phyloP scores from a whole-genome alignment of 2,329 filamentous ascomycete genomes.

The Ophiostoma fasciatum region DNA sequence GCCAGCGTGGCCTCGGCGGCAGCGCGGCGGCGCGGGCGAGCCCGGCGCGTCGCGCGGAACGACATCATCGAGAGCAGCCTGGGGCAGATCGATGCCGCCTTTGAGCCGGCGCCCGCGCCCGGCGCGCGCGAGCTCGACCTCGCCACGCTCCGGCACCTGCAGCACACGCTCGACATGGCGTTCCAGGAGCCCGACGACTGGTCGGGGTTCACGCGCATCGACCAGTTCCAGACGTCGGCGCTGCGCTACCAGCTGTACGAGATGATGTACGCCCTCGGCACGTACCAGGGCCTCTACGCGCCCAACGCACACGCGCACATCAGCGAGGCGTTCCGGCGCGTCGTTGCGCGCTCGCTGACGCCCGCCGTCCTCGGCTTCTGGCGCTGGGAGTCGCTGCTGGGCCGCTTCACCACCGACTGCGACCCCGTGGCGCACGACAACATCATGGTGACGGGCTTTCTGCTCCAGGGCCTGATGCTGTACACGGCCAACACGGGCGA shows the following conservation, averaged over 20 bases:
- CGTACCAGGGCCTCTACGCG: neutral
- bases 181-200: neutral
- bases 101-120: neutral
- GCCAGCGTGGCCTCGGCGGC: neutral
- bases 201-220: neutral
- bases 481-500: neutral
- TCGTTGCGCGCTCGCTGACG: neutral
- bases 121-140: neutral
- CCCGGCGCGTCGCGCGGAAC: too few species aligned
- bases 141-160: neutral
- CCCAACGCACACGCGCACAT: neutral
- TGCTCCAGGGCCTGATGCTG: neutral
- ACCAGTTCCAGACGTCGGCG: conserved; percentile 1
- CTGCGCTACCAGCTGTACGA: conserved; percentile 1
- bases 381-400: neutral
- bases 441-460: conserved; percentile 1
- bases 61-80: too few species aligned
- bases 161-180: neutral
- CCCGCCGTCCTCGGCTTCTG: neutral
- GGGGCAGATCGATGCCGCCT: too few species aligned
- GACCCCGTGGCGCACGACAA: neutral
- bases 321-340: neutral
- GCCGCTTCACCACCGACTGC: conserved; percentile 1
- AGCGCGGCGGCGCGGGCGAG: neutral
- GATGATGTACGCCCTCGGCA: neutral